These are phyloP conservation scores for Apiotrichum laibachii DNA, from an alignment of 1,284 basidiomycete species.

Conservation along the genomic window DNA sequence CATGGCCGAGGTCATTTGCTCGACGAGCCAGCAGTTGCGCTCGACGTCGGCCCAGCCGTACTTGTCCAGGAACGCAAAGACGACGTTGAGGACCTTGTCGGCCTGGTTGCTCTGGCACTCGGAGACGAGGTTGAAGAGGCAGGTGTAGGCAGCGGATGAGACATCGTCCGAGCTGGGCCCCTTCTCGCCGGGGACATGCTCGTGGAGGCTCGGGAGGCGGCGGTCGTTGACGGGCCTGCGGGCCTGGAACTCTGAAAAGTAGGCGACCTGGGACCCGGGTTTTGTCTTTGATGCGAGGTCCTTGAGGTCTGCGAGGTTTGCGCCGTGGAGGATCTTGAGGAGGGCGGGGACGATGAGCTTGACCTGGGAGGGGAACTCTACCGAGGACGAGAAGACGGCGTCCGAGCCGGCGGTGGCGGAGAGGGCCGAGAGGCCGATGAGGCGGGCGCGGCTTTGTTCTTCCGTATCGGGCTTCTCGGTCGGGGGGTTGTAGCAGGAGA, in stretches of 20 bases:
- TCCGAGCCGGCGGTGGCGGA: conserved; percentile 80
- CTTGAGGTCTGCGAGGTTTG: conserved; percentile 63
- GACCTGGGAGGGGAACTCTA: conserved; percentile 71
- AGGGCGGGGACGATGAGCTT: conserved; percentile 71
- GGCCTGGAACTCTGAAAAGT: conserved; percentile 67
- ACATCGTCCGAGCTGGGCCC: conserved; percentile 76
- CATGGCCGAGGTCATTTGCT: conserved; percentile 74
- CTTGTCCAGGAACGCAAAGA: conserved; percentile 65
- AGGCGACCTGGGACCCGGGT: conserved; percentile 54
- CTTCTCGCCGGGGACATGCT: conserved; percentile 81
- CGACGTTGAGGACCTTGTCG: conserved; percentile 65
- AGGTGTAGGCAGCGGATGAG: conserved; percentile 67
- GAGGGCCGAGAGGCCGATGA: conserved; percentile 81
- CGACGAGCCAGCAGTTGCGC: conserved; percentile 79
- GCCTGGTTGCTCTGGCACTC: conserved; percentile 75
- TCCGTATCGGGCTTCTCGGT: conserved; percentile 36
- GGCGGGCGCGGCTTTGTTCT: conserved; percentile 62
- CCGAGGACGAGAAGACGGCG: conserved; percentile 72
- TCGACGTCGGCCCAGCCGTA: conserved; percentile 69
- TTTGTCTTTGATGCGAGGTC: conserved; percentile 63
- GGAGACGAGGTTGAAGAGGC: conserved; percentile 68
- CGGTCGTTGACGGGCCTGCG: conserved; percentile 68
- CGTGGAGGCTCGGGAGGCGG: conserved; percentile 78
- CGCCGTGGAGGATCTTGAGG: conserved; percentile 66
- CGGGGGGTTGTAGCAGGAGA: conserved; percentile 58